Evolutionary conservation across 768 basidiomycete species (phyloP), one percentile per base, ranked within the genome.

Genomic region (Vararia minispora): DNA sequence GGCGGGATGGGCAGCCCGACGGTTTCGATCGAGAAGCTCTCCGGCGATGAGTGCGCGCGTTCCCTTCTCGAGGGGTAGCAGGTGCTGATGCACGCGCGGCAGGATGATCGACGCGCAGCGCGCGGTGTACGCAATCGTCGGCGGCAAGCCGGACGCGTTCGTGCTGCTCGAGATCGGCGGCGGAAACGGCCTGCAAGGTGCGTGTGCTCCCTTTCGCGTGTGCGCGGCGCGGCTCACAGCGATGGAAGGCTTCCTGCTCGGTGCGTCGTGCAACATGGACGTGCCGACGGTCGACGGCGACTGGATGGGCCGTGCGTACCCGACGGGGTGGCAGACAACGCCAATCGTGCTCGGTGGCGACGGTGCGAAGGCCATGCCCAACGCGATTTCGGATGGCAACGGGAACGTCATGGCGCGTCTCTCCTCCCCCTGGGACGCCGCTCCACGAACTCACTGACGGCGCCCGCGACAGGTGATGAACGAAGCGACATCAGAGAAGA

Each of bases 181-280:
- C 12, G 59, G 57, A 31, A 68, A 69, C 39, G 66, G 68, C 24
- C 62, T 70, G 60, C 59, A 46, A 59, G 43, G 63, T 62, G 46
- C 25, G 54, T 52, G 40, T 27, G 33, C 33, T 27, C 26, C 33
- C 21, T 33, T 39, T 17, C 22, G 35, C 18, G 28, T 27, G n/a
- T 40, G n/a, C 22, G 21, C 39, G 41, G n/a, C n/a, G n/a, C n/a
- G n/a, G n/a, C n/a, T n/a, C n/a, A n/a, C n/a, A n/a, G n/a, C n/a
- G n/a, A 35, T 12, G 18, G 34, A 23, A 2, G 34, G 34, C 8
- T 35, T 35, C 28, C 16, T 28, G 12, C 28, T 28, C 16, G 28
- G 28, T 28, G 28, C 32, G 9, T 33, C 32, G 13, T 16, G 18
- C 13, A 33, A 33, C 17, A 14, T 33, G 32, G 30, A 35, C 10